phyloP scores from a whole-genome alignment of 148 eudicot genomes.

The Spergularia marina region DNA sequence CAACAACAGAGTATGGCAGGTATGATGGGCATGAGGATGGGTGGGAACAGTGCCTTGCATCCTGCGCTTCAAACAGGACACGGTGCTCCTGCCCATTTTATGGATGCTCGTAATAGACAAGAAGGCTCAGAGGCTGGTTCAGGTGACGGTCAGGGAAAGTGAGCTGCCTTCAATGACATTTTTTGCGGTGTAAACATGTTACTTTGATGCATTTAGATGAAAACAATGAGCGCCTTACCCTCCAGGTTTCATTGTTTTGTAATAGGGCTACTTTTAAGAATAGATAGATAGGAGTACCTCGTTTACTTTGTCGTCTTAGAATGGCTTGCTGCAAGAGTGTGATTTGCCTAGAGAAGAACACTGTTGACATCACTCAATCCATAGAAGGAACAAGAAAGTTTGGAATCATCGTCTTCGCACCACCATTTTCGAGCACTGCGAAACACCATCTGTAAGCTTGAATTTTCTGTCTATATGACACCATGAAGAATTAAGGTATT shows the following conservation, averaged over 20 bases:
- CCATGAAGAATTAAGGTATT: too few species aligned
- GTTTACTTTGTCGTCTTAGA: neutral
- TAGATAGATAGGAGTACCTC: slow-evolving; percentile 4
- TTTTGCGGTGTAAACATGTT: slow-evolving; percentile 10
- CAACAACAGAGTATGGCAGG: slow-evolving; percentile 46
- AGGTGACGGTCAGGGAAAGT: slow-evolving; percentile 31
- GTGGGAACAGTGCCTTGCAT: slow-evolving; percentile 38
- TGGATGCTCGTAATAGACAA: slow-evolving; percentile 41
- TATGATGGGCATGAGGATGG: slow-evolving; percentile 39
- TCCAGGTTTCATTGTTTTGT: slow-evolving; percentile 10
- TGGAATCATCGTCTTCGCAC: neutral
- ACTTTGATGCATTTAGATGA: slow-evolving; percentile 15
- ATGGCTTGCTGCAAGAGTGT: slow-evolving; percentile 9
- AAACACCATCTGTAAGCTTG: too few species aligned
- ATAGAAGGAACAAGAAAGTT: neutral
- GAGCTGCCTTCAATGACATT: neutral
- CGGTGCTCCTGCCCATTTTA: slow-evolving; percentile 29
- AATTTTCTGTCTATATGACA: too few species aligned
- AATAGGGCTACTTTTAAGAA: neutral
- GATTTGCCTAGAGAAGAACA: neutral
- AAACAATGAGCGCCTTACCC: slow-evolving; percentile 2
- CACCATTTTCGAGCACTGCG: too few species aligned
- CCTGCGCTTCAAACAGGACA: slow-evolving; percentile 36
- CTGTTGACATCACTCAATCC: neutral
- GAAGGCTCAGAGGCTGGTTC: slow-evolving; percentile 40